These are phyloP conservation scores for Leccinum griseonigrum DNA, from an alignment of 1,284 basidiomycete species.

Conservation along the genomic window DNA sequence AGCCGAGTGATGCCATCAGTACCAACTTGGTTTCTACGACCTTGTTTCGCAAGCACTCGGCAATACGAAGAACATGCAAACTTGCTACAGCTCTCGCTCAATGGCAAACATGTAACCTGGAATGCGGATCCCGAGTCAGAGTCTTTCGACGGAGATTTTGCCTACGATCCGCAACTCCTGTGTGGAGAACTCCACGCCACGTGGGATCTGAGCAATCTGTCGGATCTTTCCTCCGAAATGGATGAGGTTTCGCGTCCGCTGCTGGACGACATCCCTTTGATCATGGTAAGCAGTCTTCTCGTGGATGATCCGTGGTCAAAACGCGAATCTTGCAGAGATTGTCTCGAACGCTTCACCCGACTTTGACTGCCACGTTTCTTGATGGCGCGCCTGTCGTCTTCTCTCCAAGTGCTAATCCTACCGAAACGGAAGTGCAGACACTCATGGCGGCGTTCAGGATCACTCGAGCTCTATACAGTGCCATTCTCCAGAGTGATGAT, in stretches of 20 bases:
- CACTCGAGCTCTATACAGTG: slow-evolving; percentile 63
- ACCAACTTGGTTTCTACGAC: slow-evolving; percentile 51
- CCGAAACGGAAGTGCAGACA: slow-evolving; percentile 63
- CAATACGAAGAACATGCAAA: slow-evolving; percentile 50
- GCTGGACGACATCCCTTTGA: slow-evolving; percentile 16
- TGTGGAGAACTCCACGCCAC: slow-evolving; percentile 9
- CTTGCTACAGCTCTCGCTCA: slow-evolving; percentile 29
- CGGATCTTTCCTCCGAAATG: slow-evolving; percentile 18
- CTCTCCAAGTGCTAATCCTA: slow-evolving; percentile 52
- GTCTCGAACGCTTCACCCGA: slow-evolving; percentile 64
- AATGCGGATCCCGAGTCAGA: slow-evolving; percentile 30
- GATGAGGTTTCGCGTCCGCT: slow-evolving; percentile 13
- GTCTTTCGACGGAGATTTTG: slow-evolving; percentile 33
- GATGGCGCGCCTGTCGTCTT: slow-evolving; percentile 84
- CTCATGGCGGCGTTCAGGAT: slow-evolving; percentile 64
- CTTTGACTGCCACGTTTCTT: slow-evolving; percentile 78
- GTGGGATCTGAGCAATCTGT: slow-evolving; percentile 28
- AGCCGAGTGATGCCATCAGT: slow-evolving; percentile 19
- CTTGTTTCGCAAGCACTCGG: slow-evolving; percentile 47
- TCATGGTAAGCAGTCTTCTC: slow-evolving; percentile 23
- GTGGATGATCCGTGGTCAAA: slow-evolving; percentile 13
- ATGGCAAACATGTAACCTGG: slow-evolving; percentile 33
- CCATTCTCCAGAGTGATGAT: slow-evolving; percentile 43
- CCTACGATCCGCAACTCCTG: slow-evolving; percentile 23
- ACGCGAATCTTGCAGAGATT: slow-evolving; percentile 37